phyloP scores from a whole-genome alignment of 2,329 filamentous ascomycete species.

The Aquanectria penicillioides region DNA sequence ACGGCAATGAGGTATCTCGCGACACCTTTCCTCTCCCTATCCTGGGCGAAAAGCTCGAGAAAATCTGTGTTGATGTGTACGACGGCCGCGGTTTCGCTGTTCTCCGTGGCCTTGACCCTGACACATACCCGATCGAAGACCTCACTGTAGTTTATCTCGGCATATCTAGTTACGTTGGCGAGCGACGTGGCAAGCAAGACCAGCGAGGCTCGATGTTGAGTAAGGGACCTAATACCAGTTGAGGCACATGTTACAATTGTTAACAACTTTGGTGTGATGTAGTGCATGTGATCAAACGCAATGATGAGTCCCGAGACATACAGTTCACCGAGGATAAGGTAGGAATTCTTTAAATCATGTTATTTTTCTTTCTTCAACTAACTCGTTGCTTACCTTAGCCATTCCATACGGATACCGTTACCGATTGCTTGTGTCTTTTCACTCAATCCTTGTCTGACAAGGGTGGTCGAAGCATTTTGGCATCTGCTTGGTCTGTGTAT shows the following conservation, averaged over 20 bases:
- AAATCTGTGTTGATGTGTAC: slow-evolving; percentile 58
- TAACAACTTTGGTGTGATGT: neutral
- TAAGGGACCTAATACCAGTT: neutral
- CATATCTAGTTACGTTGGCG: slow-evolving; percentile 63
- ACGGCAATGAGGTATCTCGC: slow-evolving; percentile 31
- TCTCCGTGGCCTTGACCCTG: slow-evolving; percentile 62
- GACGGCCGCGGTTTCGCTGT: slow-evolving; percentile 66
- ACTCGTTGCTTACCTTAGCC: slow-evolving; percentile 47
- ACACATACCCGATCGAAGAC: slow-evolving; percentile 59
- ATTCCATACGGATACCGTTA: slow-evolving; percentile 64
- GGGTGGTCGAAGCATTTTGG: slow-evolving; percentile 65
- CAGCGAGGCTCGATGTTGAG: slow-evolving; percentile 33
- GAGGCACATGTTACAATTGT: neutral
- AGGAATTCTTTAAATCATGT: no score
- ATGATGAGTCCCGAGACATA: neutral
- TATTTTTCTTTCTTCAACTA: neutral
- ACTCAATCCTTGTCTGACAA: slow-evolving; percentile 58
- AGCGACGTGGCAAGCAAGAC: slow-evolving; percentile 60
- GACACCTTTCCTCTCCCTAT: slow-evolving; percentile 63
- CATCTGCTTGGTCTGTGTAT: slow-evolving; percentile 66
- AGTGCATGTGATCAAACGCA: neutral
- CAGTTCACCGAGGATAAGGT: slow-evolving; percentile 6
- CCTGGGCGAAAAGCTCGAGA: slow-evolving; percentile 58
- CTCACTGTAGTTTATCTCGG: slow-evolving; percentile 66
- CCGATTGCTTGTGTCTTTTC: slow-evolving; percentile 41